Base-by-base conservation (phyloP, 1,284 basidiomycete species). In the Earliella scabrosa region DNA sequence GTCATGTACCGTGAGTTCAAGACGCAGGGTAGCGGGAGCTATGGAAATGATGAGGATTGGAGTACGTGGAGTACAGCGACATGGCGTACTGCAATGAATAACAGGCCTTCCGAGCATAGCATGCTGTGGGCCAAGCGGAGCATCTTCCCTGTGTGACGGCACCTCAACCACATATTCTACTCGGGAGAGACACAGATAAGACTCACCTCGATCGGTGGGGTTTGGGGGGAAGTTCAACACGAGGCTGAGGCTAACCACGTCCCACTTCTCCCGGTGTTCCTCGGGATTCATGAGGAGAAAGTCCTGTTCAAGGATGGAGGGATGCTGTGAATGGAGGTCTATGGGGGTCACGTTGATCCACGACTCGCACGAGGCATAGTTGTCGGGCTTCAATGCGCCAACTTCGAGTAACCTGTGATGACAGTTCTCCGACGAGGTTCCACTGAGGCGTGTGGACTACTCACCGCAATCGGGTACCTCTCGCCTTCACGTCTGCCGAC, bases 181-280 rank as follows among this genome's bases (percentile, higher is more conserved):
- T 44, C 29, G 36, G 3, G 6, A 13, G 8, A 26, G 5, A 18
- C 26, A 41, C 16, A 9, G 29, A 35, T 24, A 49, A 26, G 18
- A 59, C 76, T 51, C 58, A 92, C 93, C 93, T 85, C 93, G 75
- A 52, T 92, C 85, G 50, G 75, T 75, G 0, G 88, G 75, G 29
- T 86, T 82, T n/a, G 90, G 87, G 0, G 93, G 91, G 68, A 95
- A 96, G 66, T 96, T 96, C 3, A 96, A 71, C 4, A 96, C 93
- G 27, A 96, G 74, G 66, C 92, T 94, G 27, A 94, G 81, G 68
- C 91, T 93, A 56, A 95, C 81, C 20, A 87, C 65, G 65, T 93
- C 88, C 86, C 92, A 95, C 62, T 76, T 77, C 52, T 71, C 75
- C 1, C 71, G 66, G 61, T 87, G 74, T 53, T 79, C 71, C 1